A percentile compares a stretch with the other conserved stretches of the same genome.
phyloP scores from a whole-genome alignment of 768 basidiomycete genomes.

The Lactifluus hygrophoroides region DNA sequence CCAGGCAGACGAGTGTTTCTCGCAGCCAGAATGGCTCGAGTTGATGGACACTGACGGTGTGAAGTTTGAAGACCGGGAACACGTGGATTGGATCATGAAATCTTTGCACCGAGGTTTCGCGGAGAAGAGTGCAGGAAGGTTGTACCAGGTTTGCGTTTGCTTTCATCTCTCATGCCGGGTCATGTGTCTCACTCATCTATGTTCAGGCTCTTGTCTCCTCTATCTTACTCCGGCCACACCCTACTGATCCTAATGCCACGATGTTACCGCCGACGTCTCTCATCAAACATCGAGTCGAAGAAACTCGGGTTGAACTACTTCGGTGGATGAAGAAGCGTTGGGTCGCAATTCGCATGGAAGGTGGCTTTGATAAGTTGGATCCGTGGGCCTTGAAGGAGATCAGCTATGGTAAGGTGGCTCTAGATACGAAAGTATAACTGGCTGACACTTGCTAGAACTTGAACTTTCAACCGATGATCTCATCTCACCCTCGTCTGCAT shows the following conservation, averaged over 20 bases:
- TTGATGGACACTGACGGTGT: conserved; percentile 68
- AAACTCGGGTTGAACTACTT: conserved; percentile 55
- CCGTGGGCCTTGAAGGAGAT: conserved; percentile 88
- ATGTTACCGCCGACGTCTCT: conserved; percentile 63
- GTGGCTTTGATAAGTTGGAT: conserved; percentile 79
- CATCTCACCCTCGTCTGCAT: conserved; percentile 35
- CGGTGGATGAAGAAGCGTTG: conserved; percentile 74
- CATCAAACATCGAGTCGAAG: conserved; percentile 65
- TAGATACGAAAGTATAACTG: not conserved
- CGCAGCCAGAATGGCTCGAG: conserved; percentile 60
- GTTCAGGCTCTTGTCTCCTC: conserved; percentile 63
- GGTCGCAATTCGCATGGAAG: conserved; percentile 61
- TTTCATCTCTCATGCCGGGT: not conserved
- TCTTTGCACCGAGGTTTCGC: conserved; percentile 52
- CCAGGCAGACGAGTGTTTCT: conserved; percentile 58
- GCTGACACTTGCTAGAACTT: conserved; percentile 43
- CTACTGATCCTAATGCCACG: conserved; percentile 46
- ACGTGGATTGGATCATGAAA: conserved; percentile 69
- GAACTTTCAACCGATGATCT: conserved; percentile 71
- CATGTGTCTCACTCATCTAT: not conserved
- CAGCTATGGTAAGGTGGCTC: conserved; percentile 51
- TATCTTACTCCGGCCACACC: conserved; percentile 61
- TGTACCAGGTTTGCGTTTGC: conserved; percentile 62
- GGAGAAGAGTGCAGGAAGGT: conserved; percentile 50
- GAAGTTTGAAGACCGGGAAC: conserved; percentile 68